Base-by-base conservation (phyloP, 495 filamentous ascomycete species). In the Xylaria flabelliformis region DNA sequence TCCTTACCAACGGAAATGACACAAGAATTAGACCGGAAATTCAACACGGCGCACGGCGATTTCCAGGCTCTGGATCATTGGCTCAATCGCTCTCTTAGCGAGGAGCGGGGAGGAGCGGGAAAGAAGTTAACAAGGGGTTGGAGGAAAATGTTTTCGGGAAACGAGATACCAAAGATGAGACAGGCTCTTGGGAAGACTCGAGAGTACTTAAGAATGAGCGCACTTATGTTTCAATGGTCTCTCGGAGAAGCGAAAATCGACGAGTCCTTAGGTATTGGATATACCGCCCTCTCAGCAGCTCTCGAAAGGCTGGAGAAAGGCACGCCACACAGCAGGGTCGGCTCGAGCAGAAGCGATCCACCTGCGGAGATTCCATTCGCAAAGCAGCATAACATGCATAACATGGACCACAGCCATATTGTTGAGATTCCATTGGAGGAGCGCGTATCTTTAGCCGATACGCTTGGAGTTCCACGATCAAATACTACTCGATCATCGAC, bases 51-150 rank as follows among this genome's bases (percentile, higher is more conserved):
- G 48, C 77, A 83, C 65, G 77, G 75, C 44, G 85, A 87, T 70
- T 86, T 89, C 74, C 80, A 84, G 39, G 79, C 82, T 3, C 78
- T 89, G 0, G 85, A 88, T 67, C 83, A 88, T 50, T 78, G 86
- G 76, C 75, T 87, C 19, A 75, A 73, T 72, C 85, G 84, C 56
- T 79, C 86, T 62, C 73, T 87, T 8, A 85, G 86, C 19, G 83
- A 83, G 67, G 85, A 87, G 65, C 75, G 77, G 53, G 83, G 83
- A 64, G 82, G 83, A 4, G 80, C 84, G n/a, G 79, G 85, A 73
- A 83, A 82, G 12, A 83, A 80, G 68, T 76, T 87, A 9, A 82
- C 85, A 48, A 81, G 85, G n/a, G 85, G 85, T 66, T 87, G 83
- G 85, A 82, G 82, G 73, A 81, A 74, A 74, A 79, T 83, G 74